These are phyloP conservation scores for Saccharum spontaneum DNA, from an alignment of 176 grass and related monocot species.

Conservation along the genomic window DNA sequence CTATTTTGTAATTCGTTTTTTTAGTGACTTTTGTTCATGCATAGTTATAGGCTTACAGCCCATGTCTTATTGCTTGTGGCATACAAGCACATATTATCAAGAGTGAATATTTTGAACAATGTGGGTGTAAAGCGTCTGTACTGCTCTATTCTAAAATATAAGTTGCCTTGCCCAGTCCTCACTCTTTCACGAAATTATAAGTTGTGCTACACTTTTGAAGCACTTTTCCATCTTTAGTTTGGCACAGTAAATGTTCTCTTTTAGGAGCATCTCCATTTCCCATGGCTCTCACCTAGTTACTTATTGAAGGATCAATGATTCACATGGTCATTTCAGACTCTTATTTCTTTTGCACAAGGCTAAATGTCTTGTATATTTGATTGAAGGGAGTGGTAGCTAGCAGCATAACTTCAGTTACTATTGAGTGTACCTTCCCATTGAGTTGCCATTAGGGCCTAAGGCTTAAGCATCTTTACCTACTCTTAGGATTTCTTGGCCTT, in stretches of 20 bases:
- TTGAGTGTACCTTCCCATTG: neutral
- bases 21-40: neutral
- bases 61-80: conserved; percentile 6
- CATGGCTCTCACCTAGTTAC: neutral
- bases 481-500: conserved; percentile 9
- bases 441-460: neutral
- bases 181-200: neutral
- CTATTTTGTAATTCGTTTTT: neutral
- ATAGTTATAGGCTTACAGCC: neutral
- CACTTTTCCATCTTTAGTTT: neutral
- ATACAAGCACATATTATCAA: neutral
- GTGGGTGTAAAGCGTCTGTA: neutral
- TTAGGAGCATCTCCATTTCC: neutral
- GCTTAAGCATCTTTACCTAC: neutral
- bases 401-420: neutral
- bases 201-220: neutral
- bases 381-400: neutral
- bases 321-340: neutral
- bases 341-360: neutral
- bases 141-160: neutral
- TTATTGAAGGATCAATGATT: neutral
- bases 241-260: neutral
- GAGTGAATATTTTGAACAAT: neutral
- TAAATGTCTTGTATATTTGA: neutral
- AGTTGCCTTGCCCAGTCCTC: neutral